Base-by-base conservation (phyloP, 1,139 yeast genomes). In the Yamadazyma epiphylla region DNA sequence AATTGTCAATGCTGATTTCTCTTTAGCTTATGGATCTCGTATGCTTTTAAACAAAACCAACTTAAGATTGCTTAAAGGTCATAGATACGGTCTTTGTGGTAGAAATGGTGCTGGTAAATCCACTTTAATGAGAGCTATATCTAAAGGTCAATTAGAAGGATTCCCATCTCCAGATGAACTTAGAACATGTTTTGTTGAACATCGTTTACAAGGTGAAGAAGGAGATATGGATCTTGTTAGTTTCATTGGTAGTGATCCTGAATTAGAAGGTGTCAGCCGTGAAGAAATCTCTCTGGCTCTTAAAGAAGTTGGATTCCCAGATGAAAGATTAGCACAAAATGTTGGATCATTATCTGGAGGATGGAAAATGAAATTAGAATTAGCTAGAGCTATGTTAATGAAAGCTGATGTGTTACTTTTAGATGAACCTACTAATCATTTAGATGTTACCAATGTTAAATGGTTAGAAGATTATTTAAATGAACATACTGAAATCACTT, bases 81-180 rank as follows among this genome's bases (percentile, higher is more conserved):
- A 86, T 61, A 78, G 98, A 59, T 91, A 91, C 54, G 98, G 98
- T 67, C 75, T 91, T 42, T 88, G 96, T 70, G 98, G 98, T 52
- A 78, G 97, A 64, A 91, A 91, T 58, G 98, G 98, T 74, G 96
- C 96, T 37, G 98, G 98, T 68, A 91, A 91, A 61, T 87, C 96
- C 12, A 91, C 98, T 13, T 70, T 91, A 51, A 89, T 91, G 97
- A 77, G 98, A 61, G 85, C 98, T 22, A 91, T 91, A 51, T 87
- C 96, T 34, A 87, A 87, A 54, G 98, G 97, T 36, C 96, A 91
- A 66, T 75, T 91, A 43, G 98, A 91, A 64, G 98, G 98, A 5
- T 91, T 91, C 78, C 98, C 98, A 24, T 81, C 87, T 44, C 81
- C 88, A 48, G 80, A 85, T 36, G 83, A 84, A 51, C 69, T 91